Conservation (phyloP, 306 rosid species). For the Cicer pinnatifidum region DNA sequence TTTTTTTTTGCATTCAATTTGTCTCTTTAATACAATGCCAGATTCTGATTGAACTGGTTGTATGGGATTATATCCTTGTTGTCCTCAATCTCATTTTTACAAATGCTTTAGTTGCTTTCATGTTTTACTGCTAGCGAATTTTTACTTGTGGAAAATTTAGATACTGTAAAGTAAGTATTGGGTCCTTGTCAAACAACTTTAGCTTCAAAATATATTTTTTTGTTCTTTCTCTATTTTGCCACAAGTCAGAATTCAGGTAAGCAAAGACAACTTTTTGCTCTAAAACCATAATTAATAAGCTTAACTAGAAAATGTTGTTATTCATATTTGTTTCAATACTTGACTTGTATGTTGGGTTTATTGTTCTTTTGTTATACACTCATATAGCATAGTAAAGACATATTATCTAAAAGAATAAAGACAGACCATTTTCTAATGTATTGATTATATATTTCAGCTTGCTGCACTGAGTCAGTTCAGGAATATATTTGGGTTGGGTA, state of each 20-base stretch:
- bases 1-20: conserved; percentile 3
- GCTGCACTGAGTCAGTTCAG: conserved; percentile 76
- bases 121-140: conserved; percentile 12
- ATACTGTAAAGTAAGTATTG: background rate
- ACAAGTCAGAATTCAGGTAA: background rate
- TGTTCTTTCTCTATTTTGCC: background rate
- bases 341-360: background rate
- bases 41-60: conserved; percentile 23
- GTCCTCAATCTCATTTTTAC: conserved; percentile 2
- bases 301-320: background rate
- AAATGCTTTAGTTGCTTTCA: background rate
- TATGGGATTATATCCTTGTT: conserved; percentile 16
- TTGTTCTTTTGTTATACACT: conserved; percentile 26
- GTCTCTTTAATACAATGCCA: background rate
- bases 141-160: background rate
- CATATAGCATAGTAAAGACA: background rate
- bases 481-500: conserved; percentile 92
- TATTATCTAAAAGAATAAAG: conserved; percentile 19
- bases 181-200: conserved; percentile 15
- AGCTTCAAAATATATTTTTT: background rate
- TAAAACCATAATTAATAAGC: background rate
- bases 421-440: conserved; percentile 7
- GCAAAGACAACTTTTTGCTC: background rate
- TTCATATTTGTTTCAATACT: background rate
- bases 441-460: conserved; percentile 56